Evolutionary conservation across 495 filamentous ascomycete species (phyloP).

Genomic region (Staphylotrichum tortipilum): DNA sequence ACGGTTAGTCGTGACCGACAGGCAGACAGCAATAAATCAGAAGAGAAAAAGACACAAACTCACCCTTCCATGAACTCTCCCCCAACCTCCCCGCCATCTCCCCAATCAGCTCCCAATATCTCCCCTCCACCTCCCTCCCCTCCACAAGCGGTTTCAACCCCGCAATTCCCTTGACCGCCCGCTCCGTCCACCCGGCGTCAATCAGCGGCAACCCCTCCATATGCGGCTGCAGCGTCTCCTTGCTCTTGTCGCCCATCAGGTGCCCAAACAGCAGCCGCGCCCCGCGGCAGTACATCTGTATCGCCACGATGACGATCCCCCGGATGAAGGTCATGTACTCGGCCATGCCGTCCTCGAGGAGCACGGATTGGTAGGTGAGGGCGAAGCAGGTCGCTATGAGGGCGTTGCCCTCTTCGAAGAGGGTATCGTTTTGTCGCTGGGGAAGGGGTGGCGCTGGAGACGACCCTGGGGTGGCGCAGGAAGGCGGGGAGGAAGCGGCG

Average conservation of each 20-base stretch:
- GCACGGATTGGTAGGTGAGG: conserved; percentile 51
- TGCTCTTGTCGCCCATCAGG: conserved; percentile 25
- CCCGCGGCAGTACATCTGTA: conserved; percentile 38
- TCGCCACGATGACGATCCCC: conserved; percentile 47
- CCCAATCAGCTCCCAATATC: conserved; percentile 27
- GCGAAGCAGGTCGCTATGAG: conserved; percentile 52
- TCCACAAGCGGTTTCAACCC: conserved; percentile 27
- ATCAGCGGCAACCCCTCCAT: conserved; percentile 29
- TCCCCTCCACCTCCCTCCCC: conserved; percentile 21
- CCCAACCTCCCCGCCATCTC: conserved; percentile 24
- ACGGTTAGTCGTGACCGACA: background rate
- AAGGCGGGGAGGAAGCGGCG: background rate
- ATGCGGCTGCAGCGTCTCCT: conserved; percentile 25
- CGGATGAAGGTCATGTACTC: conserved; percentile 58
- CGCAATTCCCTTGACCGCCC: conserved; percentile 29
- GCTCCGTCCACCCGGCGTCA: conserved; percentile 24
- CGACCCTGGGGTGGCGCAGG: background rate
- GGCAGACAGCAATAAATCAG: background rate
- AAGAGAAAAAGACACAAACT: background rate
- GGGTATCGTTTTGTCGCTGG: background rate
- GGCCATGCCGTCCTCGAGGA: conserved; percentile 49
- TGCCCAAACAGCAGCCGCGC: conserved; percentile 40
- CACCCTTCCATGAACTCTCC: conserved; percentile 26
- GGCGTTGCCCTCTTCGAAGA: conserved; percentile 38
- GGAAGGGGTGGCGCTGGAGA: background rate